phyloP scores from a whole-genome alignment of 345 rosid genomes.

The Aquilaria malaccensis region DNA sequence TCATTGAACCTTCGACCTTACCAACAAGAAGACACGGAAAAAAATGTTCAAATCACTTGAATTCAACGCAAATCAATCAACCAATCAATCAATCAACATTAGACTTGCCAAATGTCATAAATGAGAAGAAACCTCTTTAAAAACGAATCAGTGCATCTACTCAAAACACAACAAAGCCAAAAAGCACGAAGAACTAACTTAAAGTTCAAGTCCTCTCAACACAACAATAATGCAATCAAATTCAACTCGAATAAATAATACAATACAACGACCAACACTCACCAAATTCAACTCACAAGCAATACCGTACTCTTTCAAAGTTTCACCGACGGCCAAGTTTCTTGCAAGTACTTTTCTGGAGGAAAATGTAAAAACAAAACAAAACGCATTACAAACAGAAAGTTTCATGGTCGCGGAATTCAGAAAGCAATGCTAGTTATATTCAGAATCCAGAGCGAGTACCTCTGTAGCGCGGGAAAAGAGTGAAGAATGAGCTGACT shows the following conservation, averaged over 20 bases:
- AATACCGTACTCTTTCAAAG: constrained; percentile 61
- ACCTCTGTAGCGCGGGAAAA: constrained; percentile 87
- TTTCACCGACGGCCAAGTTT: constrained; percentile 80
- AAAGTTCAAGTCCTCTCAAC: neutral
- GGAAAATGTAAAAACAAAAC: too few species aligned
- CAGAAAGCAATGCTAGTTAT: too few species aligned
- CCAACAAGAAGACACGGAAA: neutral
- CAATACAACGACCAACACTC: constrained; percentile 1
- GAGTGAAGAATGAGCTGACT: constrained; percentile 74
- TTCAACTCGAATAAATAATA: too few species aligned
- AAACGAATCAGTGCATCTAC: too few species aligned
- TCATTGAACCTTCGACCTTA: constrained; percentile 95
- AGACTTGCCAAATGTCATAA: too few species aligned
- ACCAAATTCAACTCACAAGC: constrained; percentile 74
- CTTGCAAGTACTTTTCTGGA: constrained; percentile 75
- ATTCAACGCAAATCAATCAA: too few species aligned
- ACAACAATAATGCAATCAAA: too few species aligned
- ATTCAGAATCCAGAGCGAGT: neutral
- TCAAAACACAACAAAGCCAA: neutral
- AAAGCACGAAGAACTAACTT: neutral
- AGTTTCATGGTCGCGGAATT: too few species aligned
- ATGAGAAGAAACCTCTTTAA: too few species aligned
- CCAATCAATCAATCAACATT: too few species aligned
- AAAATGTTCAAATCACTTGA: too few species aligned
- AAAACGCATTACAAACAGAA: too few species aligned